phyloP scores from a whole-genome alignment of 106 monocot species.

The Hemerocallis citrina region DNA sequence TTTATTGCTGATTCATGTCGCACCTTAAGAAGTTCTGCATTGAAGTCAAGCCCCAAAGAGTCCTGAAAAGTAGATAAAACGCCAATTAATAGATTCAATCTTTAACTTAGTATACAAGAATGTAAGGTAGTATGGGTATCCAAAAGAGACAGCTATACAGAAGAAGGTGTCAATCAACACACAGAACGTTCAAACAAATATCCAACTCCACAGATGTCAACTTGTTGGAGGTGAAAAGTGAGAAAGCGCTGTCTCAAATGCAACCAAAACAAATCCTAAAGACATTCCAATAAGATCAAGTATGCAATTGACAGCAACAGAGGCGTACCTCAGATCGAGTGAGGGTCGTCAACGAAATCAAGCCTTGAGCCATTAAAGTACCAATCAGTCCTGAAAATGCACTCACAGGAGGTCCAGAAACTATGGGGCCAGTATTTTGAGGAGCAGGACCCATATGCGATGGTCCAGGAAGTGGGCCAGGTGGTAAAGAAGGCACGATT shows the following conservation, averaged over 20 bases:
- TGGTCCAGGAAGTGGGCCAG: slow-evolving; percentile 46
- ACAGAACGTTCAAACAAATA: neutral
- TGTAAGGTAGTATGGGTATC: neutral
- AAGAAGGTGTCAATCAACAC: neutral
- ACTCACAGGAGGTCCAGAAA: slow-evolving; percentile 27
- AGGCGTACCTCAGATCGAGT: slow-evolving; percentile 42
- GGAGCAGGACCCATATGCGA: slow-evolving; percentile 19
- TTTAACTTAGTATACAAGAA: neutral
- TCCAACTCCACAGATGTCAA: neutral
- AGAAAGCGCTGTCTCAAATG: neutral
- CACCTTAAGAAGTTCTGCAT: slow-evolving; percentile 55
- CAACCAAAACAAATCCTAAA: neutral
- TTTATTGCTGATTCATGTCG: slow-evolving; percentile 63
- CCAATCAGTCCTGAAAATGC: slow-evolving; percentile 52
- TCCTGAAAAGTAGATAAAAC: slow-evolving; percentile 22
- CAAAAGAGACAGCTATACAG: neutral
- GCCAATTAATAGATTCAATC: neutral
- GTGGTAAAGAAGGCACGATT: slow-evolving; percentile 46
- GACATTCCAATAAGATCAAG: neutral
- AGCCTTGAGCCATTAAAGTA: slow-evolving; percentile 72
- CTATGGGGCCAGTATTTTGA: slow-evolving; percentile 14
- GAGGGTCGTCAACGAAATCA: slow-evolving; percentile 44
- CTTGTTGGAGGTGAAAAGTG: no score
- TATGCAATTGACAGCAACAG: neutral
- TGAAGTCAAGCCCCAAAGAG: slow-evolving; percentile 51